Conservation (phyloP, 805 yeast genomes). For the Schizosaccharomyces osmophilus region DNA sequence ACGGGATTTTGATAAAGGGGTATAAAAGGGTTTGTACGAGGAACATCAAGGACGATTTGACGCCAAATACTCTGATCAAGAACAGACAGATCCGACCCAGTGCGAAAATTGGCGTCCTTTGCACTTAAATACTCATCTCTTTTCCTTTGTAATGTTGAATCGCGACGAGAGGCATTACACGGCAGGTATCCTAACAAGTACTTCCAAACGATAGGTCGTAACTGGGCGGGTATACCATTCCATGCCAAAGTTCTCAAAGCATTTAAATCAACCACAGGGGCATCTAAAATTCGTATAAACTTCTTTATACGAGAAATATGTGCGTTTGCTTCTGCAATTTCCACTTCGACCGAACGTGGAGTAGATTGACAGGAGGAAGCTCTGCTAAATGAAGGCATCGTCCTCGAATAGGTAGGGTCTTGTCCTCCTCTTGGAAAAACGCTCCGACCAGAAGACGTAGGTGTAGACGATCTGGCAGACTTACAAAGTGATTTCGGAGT, state of each 20-base stretch:
- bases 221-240: constrained; percentile 74
- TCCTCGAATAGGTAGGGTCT: not conserved
- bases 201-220: constrained; percentile 77
- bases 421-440: no score
- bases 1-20: constrained; percentile 41
- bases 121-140: constrained; percentile 66
- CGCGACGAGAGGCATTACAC: constrained; percentile 54
- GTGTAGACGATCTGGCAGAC: not conserved
- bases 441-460: not conserved
- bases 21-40: constrained; percentile 74
- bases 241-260: constrained; percentile 63
- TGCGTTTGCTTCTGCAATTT: constrained; percentile 13
- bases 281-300: constrained; percentile 37
- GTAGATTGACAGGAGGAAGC: not conserved
- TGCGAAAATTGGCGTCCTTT: constrained; percentile 25
- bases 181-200: constrained; percentile 74
- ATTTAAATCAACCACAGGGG: constrained; percentile 32
- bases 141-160: constrained; percentile 44
- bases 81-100: constrained; percentile 17
- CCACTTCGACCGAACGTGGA: not conserved
- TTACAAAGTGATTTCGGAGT: not conserved
- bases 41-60: constrained; percentile 83
- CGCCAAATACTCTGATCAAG: constrained; percentile 72
- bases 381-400: not conserved
- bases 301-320: constrained; percentile 35